Conservation (phyloP, 2,329 filamentous ascomycete genomes). For the Tolypocladium tundrense region DNA sequence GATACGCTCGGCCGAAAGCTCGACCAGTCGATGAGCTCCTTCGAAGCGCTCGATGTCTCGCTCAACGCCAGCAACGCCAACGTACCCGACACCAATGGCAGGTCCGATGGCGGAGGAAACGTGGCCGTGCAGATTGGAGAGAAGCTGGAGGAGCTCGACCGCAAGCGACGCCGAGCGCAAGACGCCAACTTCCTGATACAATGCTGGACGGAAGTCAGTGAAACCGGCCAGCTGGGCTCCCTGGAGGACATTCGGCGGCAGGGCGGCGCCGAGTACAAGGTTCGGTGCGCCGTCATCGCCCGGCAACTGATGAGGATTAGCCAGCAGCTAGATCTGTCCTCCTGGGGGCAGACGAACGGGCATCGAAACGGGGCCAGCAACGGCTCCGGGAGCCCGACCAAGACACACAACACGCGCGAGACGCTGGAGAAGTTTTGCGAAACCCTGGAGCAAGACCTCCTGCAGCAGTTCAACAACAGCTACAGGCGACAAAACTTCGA, state of each 20-base stretch:
- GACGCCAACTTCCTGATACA: slow-evolving; percentile 93
- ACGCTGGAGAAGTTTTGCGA: slow-evolving; percentile 96
- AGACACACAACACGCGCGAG: slow-evolving; percentile 63
- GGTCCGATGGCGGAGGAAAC: slow-evolving; percentile 59
- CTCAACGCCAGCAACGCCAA: slow-evolving; percentile 52
- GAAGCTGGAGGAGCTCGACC: slow-evolving; percentile 84
- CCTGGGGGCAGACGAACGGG: slow-evolving; percentile 57
- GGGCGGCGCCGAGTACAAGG: slow-evolving; percentile 81
- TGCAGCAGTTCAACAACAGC: slow-evolving; percentile 96
- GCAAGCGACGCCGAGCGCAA: slow-evolving; percentile 78
- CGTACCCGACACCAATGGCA: slow-evolving; percentile 20
- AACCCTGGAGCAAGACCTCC: slow-evolving; percentile 84
- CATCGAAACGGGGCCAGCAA: slow-evolving; percentile 39
- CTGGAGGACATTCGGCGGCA: slow-evolving; percentile 81
- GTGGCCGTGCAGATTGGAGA: slow-evolving; percentile 92
- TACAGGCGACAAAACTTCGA: slow-evolving; percentile 93
- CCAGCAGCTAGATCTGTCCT: slow-evolving; percentile 71
- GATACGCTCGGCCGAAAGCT: slow-evolving; percentile 81
- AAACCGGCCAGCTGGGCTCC: slow-evolving; percentile 76
- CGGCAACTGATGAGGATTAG: slow-evolving; percentile 91
- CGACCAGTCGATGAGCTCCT: slow-evolving; percentile 83
- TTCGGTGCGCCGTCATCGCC: slow-evolving; percentile 87
- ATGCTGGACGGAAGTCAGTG: slow-evolving; percentile 93
- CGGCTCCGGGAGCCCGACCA: slow-evolving; percentile 25
- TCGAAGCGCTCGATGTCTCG: slow-evolving; percentile 79